Conservation (phyloP, 805 yeast genomes). For the Candida manassasensis region DNA sequence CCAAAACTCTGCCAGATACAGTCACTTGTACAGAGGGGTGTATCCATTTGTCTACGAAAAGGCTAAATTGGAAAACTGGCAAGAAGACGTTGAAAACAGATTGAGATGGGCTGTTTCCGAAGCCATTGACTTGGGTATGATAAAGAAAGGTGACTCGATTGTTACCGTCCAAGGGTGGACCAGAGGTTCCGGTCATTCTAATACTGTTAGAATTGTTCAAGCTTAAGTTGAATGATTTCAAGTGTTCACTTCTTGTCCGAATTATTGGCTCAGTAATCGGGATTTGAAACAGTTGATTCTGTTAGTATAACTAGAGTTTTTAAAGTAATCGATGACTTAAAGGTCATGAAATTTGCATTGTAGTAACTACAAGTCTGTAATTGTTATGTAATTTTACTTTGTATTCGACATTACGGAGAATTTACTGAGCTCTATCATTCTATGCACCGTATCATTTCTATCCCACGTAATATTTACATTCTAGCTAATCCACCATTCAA, state of each 20-base stretch:
- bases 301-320: not conserved
- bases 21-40: conserved; percentile 97
- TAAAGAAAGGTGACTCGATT: conserved; percentile 81
- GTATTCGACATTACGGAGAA: no score
- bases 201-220: conserved; percentile 89
- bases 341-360: no score
- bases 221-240: conserved; percentile 40
- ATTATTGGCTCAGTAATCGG: not conserved
- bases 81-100: conserved; percentile 92
- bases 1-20: conserved; percentile 86
- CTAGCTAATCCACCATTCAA: no score
- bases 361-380: no score
- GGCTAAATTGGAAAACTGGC: conserved; percentile 77
- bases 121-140: conserved; percentile 82
- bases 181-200: conserved; percentile 97
- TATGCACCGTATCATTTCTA: no score
- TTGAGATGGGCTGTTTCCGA: conserved; percentile 87
- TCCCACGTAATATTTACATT: no score
- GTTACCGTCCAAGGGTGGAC: conserved; percentile 99
- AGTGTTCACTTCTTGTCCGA: conserved; percentile 1
- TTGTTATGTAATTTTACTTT: no score
- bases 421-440: no score
- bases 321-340: no score
- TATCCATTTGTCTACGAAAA: conserved; percentile 87
- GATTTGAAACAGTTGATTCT: not conserved